Percentiles rank a stretch among this genome's conserved stretches.
Evolutionary conservation across 345 rosid genomes (phyloP).

Genomic region (Sisymbrium altissimum): DNA sequence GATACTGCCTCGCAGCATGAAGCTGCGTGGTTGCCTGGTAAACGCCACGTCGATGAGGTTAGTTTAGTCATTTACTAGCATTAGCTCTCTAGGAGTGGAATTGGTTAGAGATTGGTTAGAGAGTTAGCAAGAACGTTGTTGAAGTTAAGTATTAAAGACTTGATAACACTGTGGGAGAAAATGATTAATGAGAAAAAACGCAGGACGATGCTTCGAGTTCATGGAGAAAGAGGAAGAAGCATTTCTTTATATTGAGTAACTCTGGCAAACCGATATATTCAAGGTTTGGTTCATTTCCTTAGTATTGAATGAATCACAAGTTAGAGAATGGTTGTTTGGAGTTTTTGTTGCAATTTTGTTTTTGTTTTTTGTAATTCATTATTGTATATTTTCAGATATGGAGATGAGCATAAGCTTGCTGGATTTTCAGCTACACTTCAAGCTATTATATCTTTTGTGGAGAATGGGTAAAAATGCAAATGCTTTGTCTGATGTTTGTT

Average conservation of each 20-base stretch:
- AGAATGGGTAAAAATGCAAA: slow-evolving; percentile 64
- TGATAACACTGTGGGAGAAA: slow-evolving; percentile 6
- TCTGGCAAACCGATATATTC: slow-evolving; percentile 99
- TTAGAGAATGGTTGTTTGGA: no score
- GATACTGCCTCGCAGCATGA: slow-evolving; percentile 45
- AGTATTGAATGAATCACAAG: no score
- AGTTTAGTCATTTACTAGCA: background rate
- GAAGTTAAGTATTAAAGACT: background rate
- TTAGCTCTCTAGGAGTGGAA: no score
- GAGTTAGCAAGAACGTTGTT: background rate
- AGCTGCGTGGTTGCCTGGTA: slow-evolving; percentile 67
- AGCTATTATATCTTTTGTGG: slow-evolving; percentile 98
- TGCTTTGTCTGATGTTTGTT: slow-evolving; percentile 16
- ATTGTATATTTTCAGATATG: slow-evolving; percentile 55
- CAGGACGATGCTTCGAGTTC: slow-evolving; percentile 97
- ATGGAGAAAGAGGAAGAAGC: slow-evolving; percentile 99
- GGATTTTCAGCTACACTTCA: slow-evolving; percentile 99
- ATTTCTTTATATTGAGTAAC: slow-evolving; percentile 90
- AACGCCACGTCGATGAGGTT: slow-evolving; percentile 89
- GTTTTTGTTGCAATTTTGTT: no score
- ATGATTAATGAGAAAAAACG: no score
- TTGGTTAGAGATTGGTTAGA: background rate
- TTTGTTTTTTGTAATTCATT: no score
- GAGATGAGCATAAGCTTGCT: slow-evolving; percentile 97
- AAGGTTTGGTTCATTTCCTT: slow-evolving; percentile 45